Conservation (phyloP, 371 early-diverging fungal genomes). For the Mortierella sp. region DNA sequence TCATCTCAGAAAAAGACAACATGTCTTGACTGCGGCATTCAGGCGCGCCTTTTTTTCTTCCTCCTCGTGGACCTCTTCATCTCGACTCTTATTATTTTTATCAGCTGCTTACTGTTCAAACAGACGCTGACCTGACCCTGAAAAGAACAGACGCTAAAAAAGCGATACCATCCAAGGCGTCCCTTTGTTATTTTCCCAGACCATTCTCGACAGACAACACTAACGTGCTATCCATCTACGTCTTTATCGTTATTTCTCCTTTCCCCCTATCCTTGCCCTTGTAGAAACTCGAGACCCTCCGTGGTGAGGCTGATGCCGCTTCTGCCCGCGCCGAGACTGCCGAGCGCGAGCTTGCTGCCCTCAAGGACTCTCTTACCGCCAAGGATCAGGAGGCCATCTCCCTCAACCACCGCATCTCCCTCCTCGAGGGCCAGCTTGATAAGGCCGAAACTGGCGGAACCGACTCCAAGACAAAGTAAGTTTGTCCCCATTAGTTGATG, state of each 20-base stretch:
- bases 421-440: conserved; percentile 79
- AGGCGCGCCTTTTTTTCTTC: too few relatives aligned
- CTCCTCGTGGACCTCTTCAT: too few relatives aligned
- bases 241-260: neutral
- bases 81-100: too few relatives aligned
- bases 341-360: conserved; percentile 74
- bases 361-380: conserved; percentile 69
- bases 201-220: neutral
- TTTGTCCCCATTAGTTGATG: neutral
- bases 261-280: too few relatives aligned
- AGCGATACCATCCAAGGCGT: neutral
- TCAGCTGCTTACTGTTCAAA: neutral
- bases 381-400: conserved; percentile 59
- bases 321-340: conserved; percentile 76
- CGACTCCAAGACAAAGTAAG: conserved; percentile 50
- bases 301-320: conserved; percentile 81
- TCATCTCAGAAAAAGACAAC: too few relatives aligned
- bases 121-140: neutral
- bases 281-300: conserved; percentile 78
- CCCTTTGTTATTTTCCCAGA: neutral
- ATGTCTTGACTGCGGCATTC: too few relatives aligned
- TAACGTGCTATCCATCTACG: conserved; percentile 1
- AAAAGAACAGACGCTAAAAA: neutral
- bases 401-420: conserved; percentile 72
- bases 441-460: conserved; percentile 65